Conservation (phyloP, 495 filamentous ascomycete species). For the Neurospora terricola region DNA sequence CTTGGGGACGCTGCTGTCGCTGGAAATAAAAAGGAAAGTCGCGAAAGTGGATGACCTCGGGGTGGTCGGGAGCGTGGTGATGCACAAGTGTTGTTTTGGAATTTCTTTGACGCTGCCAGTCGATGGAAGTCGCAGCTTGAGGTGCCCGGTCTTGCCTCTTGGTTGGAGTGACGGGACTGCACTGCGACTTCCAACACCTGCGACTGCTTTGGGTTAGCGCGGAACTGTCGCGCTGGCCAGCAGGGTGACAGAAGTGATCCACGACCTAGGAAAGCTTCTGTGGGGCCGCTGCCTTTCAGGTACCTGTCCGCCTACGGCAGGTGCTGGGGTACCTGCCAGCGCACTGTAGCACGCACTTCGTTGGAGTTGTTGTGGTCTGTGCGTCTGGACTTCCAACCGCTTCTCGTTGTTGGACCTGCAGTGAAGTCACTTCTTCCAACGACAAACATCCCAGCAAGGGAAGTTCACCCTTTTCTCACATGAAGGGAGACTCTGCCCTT, state of each 20-base stretch:
- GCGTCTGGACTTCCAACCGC: not conserved
- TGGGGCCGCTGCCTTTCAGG: not conserved
- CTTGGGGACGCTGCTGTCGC: not conserved
- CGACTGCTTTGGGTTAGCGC: not conserved
- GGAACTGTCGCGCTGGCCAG: not conserved
- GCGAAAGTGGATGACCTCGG: not conserved
- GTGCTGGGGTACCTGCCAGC: not conserved
- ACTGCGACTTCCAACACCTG: not conserved
- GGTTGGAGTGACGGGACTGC: not conserved
- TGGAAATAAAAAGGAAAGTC: not conserved
- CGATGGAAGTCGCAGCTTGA: not conserved
- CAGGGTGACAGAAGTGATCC: not conserved
- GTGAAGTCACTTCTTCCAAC: not conserved
- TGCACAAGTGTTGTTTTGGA: not conserved
- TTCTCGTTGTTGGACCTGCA: not conserved
- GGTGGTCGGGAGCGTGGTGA: not conserved
- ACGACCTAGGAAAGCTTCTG: not conserved
- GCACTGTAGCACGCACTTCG: not conserved
- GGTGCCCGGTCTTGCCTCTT: not conserved
- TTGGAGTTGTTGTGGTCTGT: not conserved
- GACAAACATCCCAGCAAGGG: not conserved
- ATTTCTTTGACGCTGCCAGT: not conserved
- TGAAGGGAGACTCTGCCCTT: not conserved
- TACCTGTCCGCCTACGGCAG: not conserved
- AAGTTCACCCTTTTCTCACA: too few species aligned